Evolutionary conservation across 2,329 filamentous ascomycete species (phyloP), one percentile per base, ranked within the genome.

Genomic region (Uncinocarpus reesii): DNA sequence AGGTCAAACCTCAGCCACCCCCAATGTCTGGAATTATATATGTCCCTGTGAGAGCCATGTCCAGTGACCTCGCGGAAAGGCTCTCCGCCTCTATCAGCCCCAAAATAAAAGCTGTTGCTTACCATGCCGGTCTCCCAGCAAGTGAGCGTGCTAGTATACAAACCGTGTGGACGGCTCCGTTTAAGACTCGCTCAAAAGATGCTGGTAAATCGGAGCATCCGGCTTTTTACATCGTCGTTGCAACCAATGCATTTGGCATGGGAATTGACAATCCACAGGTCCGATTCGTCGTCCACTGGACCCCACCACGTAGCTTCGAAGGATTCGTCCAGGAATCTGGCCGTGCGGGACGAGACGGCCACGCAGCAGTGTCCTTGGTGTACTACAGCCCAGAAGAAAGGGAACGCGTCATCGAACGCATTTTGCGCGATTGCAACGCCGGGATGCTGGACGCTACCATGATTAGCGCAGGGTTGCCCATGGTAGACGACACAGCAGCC

Each of bases 181-280:
- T 48, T 32, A 55, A 46, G 35, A 41, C 35, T 46, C 16, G 16
- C 18, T 45, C 38, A 21, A 46, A 28, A 48, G 42, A 42, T 13
- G 20, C 45, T 7, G 34, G 51, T 38, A 44, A 55, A 26, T 53
- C 57, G 11, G 54, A 56, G 18, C 45, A 54, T 62, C 73, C 77
- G 21, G 84, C 84, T 1, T 95, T 92, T 67, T 88, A 92, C 62
- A 80, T 96, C 42, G 90, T 96, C 52, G 88, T 95, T 23, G 90
- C 90, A 1, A 96, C 90, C 0, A 96, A 87, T 1, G 90, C 90
- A 0, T 96, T 96, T 59, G 90, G 90, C 2, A 96, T 96, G 90
- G 90, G 90, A 21, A 95, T 96, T 55, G 89, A 96, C 65, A 95
- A 95, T 65, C 81, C 92, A 45, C 84, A 94, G 57, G 90, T 96